These are phyloP conservation scores for Trebouxia sp. DNA, from an alignment of 139 green algal genomes.

Conservation along the genomic window DNA sequence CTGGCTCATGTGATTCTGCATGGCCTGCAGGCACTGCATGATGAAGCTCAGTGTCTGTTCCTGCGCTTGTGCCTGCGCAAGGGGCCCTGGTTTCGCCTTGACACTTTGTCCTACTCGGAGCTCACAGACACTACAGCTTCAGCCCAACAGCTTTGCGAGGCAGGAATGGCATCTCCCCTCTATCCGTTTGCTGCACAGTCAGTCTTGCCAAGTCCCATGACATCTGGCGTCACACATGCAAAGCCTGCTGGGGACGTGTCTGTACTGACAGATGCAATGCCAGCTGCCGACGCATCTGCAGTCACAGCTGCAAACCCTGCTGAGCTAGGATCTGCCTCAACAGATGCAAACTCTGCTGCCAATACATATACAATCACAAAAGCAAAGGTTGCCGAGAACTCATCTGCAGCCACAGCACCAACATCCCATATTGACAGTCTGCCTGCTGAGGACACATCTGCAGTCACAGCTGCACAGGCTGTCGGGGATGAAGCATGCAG, in stretches of 20 bases:
- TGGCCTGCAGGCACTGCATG: slow-evolving; percentile 39
- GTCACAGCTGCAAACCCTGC: too few species aligned
- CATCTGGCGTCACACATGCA: too few species aligned
- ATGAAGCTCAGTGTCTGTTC: slow-evolving; percentile 50
- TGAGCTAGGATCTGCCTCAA: not conserved
- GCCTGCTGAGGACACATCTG: not conserved
- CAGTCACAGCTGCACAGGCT: not conserved
- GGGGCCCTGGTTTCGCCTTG: slow-evolving; percentile 55
- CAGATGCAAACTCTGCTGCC: not conserved
- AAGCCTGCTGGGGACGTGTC: too few species aligned
- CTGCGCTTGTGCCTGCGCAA: slow-evolving; percentile 62
- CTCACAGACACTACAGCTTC: slow-evolving; percentile 43
- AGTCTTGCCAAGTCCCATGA: too few species aligned
- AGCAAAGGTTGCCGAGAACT: too few species aligned
- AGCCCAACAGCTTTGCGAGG: slow-evolving; percentile 27
- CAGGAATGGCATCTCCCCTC: not conserved
- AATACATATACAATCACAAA: too few species aligned
- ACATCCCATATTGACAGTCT: not conserved
- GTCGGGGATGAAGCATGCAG: not conserved
- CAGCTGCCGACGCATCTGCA: too few species aligned
- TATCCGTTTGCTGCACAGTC: too few species aligned
- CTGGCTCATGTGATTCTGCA: too few species aligned
- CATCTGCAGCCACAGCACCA: not conserved
- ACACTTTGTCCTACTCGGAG: slow-evolving; percentile 56
- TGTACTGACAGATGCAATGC: too few species aligned